These are phyloP conservation scores for Aspergillus eucalypticola DNA, from an alignment of 2,329 filamentous ascomycete species.

Conservation along the genomic window DNA sequence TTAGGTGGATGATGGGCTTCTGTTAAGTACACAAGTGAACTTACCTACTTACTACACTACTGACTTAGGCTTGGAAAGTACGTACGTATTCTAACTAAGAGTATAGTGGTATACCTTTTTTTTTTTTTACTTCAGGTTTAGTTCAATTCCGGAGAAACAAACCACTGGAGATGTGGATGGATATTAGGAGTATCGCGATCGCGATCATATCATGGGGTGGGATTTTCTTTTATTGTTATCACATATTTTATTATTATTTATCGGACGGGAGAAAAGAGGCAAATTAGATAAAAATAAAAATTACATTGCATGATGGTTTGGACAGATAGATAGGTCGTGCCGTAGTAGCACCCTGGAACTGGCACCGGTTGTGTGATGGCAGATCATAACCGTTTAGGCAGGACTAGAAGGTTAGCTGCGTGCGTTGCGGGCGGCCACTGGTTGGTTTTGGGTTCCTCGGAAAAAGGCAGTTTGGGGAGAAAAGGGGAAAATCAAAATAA, in stretches of 20 bases:
- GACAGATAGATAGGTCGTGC: not conserved
- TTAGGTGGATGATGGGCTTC: not conserved
- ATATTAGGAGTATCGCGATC: too few relatives aligned
- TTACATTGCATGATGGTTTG: not conserved
- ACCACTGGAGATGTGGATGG: too few relatives aligned
- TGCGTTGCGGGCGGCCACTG: not conserved
- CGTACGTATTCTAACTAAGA: too few relatives aligned
- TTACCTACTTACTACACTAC: too few relatives aligned
- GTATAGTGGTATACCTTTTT: too few relatives aligned
- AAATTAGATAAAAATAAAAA: not conserved
- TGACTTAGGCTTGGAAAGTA: too few relatives aligned
- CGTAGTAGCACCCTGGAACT: not conserved
- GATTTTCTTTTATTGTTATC: too few relatives aligned
- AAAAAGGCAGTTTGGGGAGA: not conserved
- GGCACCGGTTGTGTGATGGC: slow-evolving; percentile 13
- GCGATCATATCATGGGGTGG: too few relatives aligned
- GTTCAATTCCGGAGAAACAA: too few relatives aligned
- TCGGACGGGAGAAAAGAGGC: not conserved
- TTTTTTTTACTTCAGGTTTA: too few relatives aligned
- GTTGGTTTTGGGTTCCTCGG: not conserved
- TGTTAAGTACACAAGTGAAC: not conserved
- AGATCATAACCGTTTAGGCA: slow-evolving; percentile 19
- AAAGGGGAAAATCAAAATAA: slow-evolving; percentile 2
- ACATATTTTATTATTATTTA: too few relatives aligned
- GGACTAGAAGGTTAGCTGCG: slow-evolving; percentile 15